These are phyloP conservation scores for Penicillium macrosclerotiorum DNA, from an alignment of 495 filamentous ascomycete species.

Conservation along the genomic window DNA sequence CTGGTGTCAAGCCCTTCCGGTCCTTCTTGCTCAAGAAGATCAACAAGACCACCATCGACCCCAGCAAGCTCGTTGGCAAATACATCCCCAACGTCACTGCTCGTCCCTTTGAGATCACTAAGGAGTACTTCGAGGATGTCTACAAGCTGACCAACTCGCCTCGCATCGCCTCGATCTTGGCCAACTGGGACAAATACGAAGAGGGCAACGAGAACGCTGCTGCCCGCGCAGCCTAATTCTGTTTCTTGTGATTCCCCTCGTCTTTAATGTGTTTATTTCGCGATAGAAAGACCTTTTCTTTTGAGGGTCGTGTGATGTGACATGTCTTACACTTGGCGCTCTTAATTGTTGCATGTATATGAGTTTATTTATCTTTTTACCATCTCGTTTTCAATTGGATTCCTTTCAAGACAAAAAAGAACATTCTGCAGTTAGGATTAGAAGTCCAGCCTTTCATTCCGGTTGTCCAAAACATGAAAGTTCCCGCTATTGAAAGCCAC, in stretches of 20 bases:
- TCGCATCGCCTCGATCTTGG: slow-evolving; percentile 83
- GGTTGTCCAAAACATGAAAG: too few species aligned
- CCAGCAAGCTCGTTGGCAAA: slow-evolving; percentile 92
- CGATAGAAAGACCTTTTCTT: slow-evolving; percentile 25
- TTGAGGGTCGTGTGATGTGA: slow-evolving; percentile 31
- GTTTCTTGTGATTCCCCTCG: slow-evolving; percentile 22
- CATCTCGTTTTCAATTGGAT: slow-evolving; percentile 7
- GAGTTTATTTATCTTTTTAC: slow-evolving; percentile 5
- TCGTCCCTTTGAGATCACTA: slow-evolving; percentile 88
- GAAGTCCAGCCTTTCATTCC: too few species aligned
- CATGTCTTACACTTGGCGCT: slow-evolving; percentile 24
- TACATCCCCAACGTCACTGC: slow-evolving; percentile 99
- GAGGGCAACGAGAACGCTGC: slow-evolving; percentile 34
- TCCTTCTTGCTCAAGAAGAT: slow-evolving; percentile 98
- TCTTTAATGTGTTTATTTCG: slow-evolving; percentile 15
- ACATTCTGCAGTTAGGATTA: too few species aligned
- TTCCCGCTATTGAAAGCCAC: too few species aligned
- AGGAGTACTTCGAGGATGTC: slow-evolving; percentile 99
- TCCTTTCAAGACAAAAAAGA: not conserved
- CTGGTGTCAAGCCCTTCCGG: slow-evolving; percentile 97
- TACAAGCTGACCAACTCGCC: slow-evolving; percentile 91
- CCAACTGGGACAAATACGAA: slow-evolving; percentile 76
- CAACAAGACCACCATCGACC: slow-evolving; percentile 96
- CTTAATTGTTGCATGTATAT: slow-evolving; percentile 18
- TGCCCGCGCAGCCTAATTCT: slow-evolving; percentile 15